Evolutionary conservation across 345 rosid species (phyloP).

Genomic region (Acer negundo): DNA sequence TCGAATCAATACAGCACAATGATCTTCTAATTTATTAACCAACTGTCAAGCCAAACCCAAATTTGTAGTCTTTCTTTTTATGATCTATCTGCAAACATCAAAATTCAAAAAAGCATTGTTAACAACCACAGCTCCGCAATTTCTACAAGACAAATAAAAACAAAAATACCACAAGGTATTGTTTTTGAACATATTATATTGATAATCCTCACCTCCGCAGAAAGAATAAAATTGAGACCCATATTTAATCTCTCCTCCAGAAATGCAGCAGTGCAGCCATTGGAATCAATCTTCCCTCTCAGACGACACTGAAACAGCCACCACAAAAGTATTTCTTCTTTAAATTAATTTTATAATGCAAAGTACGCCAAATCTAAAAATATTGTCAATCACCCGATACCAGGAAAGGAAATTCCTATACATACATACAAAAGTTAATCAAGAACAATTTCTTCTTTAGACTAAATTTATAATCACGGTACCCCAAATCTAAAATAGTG

Average conservation of each 20-base stretch:
- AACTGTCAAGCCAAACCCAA: constrained; percentile 89
- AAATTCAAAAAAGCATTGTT: neutral
- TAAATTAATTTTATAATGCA: neutral
- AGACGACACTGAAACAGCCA: constrained; percentile 71
- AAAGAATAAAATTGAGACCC: constrained; percentile 86
- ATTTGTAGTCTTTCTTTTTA: constrained; percentile 90
- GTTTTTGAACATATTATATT: neutral
- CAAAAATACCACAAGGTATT: neutral
- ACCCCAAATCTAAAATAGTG: neutral
- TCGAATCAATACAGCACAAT: neutral
- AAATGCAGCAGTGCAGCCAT: constrained; percentile 74
- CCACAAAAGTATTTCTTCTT: neutral
- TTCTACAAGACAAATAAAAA: neutral
- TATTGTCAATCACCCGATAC: no score
- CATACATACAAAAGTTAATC: neutral
- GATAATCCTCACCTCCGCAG: constrained; percentile 82
- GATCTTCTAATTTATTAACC: constrained; percentile 40
- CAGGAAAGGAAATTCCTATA: no score
- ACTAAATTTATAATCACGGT: neutral
- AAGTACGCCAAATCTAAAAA: neutral
- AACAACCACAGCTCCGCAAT: neutral
- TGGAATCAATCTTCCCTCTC: constrained; percentile 95
- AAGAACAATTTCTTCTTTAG: neutral
- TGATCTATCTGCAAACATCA: constrained; percentile 74
- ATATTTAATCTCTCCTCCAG: constrained; percentile 89